Evolutionary conservation across 23 red algal species (phyloP).

Genomic region (Gracilaria domingensis): DNA sequence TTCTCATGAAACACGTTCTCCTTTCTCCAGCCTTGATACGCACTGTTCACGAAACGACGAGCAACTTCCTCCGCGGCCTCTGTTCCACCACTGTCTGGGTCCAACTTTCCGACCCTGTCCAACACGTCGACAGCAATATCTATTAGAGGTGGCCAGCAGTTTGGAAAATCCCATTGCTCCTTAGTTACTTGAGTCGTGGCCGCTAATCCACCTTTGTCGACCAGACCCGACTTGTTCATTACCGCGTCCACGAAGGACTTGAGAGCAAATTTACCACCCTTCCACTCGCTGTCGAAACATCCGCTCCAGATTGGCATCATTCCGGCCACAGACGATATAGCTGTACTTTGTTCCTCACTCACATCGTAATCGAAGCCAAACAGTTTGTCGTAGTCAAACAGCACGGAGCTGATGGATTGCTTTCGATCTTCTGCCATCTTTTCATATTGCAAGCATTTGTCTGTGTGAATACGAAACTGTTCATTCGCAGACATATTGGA

Average conservation of each 20-base stretch:
- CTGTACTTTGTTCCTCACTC: conserved; percentile 2
- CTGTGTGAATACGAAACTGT: conserved; percentile 30
- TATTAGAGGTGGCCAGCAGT: conserved; percentile 92
- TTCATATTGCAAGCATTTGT: conserved; percentile 31
- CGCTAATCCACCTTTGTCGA: conserved; percentile 61
- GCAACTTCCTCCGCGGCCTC: conserved; percentile 64
- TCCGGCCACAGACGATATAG: conserved; percentile 57
- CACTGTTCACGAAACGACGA: conserved; percentile 53
- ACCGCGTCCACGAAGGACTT: conserved; percentile 35
- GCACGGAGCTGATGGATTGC: conserved; percentile 41
- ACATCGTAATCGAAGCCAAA: conserved; percentile 89
- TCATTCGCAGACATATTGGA: background rate
- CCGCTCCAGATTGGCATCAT: conserved; percentile 89
- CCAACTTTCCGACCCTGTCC: conserved; percentile 5
- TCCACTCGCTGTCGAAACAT: conserved; percentile 39
- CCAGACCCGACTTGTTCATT: conserved; percentile 61
- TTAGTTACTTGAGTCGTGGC: conserved; percentile 57
- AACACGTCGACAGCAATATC: conserved; percentile 72
- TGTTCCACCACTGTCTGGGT: conserved; percentile 25
- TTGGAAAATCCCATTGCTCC: conserved; percentile 95
- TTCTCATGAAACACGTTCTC: conserved; percentile 88
- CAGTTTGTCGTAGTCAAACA: conserved; percentile 58
- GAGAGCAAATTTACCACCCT: background rate
- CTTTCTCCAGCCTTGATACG: conserved; percentile 68
- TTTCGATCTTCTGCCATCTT: conserved; percentile 26